Conservation (phyloP, 2,329 filamentous ascomycete genomes). For the Penicillium sp. region DNA sequence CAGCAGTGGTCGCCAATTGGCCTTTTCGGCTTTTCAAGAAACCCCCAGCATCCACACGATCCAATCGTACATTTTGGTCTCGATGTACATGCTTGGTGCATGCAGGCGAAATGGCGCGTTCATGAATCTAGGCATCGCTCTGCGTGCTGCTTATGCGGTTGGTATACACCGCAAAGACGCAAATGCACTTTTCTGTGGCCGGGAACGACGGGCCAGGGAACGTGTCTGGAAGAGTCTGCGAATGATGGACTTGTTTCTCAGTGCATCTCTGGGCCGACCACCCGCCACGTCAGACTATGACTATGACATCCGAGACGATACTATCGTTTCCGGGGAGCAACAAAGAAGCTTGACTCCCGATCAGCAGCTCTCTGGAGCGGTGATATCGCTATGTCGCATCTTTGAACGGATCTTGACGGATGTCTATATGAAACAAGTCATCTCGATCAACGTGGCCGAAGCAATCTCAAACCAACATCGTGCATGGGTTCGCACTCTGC, state of each 20-base stretch:
- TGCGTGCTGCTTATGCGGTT: constrained; percentile 55
- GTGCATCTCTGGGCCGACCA: constrained; percentile 54
- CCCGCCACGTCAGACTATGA: constrained; percentile 57
- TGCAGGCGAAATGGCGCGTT: constrained; percentile 57
- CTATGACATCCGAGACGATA: constrained; percentile 41
- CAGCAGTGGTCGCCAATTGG: constrained; percentile 47
- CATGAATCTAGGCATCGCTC: constrained; percentile 55
- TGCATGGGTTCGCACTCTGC: constrained; percentile 45
- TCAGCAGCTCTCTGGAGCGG: constrained; percentile 52
- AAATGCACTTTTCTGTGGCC: constrained; percentile 51
- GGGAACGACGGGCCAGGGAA: constrained; percentile 47
- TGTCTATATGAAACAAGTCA: constrained; percentile 48
- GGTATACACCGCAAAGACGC: constrained; percentile 56
- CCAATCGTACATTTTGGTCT: constrained; percentile 55
- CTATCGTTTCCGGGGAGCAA: constrained; percentile 29
- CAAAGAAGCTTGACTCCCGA: constrained; percentile 24
- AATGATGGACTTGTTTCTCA: constrained; percentile 55
- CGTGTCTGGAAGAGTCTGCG: constrained; percentile 57
- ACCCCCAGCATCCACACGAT: constrained; percentile 55
- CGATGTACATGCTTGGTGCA: constrained; percentile 55
- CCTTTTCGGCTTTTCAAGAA: constrained; percentile 50
- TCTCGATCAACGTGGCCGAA: constrained; percentile 45
- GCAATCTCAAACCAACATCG: constrained; percentile 47
- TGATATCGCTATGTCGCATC: constrained; percentile 47
- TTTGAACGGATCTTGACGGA: constrained; percentile 47